Conservation (phyloP, 371 early-diverging fungal species). For the Rhizopus delemar region DNA sequence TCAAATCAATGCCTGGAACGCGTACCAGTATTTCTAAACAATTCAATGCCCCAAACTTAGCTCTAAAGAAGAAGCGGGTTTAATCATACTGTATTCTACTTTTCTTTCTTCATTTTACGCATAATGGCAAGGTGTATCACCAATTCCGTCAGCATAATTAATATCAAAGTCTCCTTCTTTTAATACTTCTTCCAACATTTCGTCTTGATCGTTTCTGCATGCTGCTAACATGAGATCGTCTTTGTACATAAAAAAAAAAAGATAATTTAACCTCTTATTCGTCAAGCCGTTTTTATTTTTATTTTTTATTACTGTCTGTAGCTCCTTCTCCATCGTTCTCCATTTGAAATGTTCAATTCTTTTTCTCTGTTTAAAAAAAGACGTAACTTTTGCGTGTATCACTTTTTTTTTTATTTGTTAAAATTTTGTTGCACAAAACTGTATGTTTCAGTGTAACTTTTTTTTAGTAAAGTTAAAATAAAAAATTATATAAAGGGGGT, state of each 20-base stretch:
- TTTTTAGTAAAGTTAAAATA: too few species aligned
- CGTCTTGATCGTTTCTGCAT: slow-evolving; percentile 63
- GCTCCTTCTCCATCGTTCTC: slow-evolving; percentile 5
- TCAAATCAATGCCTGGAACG: slow-evolving; percentile 49
- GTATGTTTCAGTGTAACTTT: too few species aligned
- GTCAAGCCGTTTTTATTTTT: not conserved
- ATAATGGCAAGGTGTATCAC: slow-evolving; percentile 67
- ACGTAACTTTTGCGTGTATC: not conserved
- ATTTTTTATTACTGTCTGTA: slow-evolving; percentile 14
- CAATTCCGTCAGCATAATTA: slow-evolving; percentile 61
- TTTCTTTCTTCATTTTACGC: slow-evolving; percentile 41
- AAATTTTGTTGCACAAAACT: too few species aligned
- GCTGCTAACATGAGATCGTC: slow-evolving; percentile 63
- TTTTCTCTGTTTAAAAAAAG: not conserved
- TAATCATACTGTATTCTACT: not conserved
- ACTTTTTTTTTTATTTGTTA: too few species aligned
- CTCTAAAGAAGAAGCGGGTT: slow-evolving; percentile 35
- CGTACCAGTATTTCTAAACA: slow-evolving; percentile 58
- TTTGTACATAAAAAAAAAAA: slow-evolving; percentile 16
- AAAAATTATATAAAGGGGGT: too few species aligned
- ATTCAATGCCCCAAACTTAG: slow-evolving; percentile 55
- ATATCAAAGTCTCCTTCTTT: slow-evolving; percentile 46
- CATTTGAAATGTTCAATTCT: not conserved
- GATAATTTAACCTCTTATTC: not conserved
- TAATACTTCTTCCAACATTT: slow-evolving; percentile 51